Evolutionary conservation across 345 rosid species (phyloP), one percentile per base, ranked within the genome.

Genomic region (Ceriops tagal): DNA sequence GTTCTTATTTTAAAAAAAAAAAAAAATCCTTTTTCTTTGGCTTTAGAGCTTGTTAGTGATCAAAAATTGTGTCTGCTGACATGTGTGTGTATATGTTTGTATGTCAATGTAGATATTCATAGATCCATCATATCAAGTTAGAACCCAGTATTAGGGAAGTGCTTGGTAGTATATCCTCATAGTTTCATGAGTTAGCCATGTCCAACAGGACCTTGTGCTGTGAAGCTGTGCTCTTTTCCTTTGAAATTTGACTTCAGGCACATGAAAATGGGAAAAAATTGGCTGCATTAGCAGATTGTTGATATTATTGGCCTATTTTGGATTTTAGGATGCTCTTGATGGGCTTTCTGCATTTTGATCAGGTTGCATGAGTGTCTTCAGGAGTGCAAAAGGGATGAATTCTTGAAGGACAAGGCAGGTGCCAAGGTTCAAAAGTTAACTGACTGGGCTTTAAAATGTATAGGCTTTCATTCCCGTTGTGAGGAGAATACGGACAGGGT

Each of bases 321-420:
- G 1, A 5, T 35, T 46, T 35, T 15, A n/a, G 66, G 56, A 58
- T 65, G 60, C 20, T 70, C 5, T 61, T 77, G 52, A 66, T 37
- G 7, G 60, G 46, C 16, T 52, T 34, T 60, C 47, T 73, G 65
- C 34, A 55, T 83, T 32, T 75, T 43, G 32, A 71, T 75, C 78
- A 93, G 98, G 88, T 86, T 95, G 81, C 96, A 88, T 8, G 99
- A 95, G 82, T 93, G 93, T 75, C 96, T 95, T 53, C 96, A 88
- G 71, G 97, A 91, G 62, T 91, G 97, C 84, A 87, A 86, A 52
- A 95, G 95, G 70, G 97, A 89, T 70, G 99, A 91, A 75, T 86
- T 89, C 20, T 71, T 93, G 80, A 93, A 91, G 77, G 96, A 96
- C 31, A 96, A 89, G 80, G 97, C 97, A 71, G 88, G 88, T 75